phyloP scores from a whole-genome alignment of 768 basidiomycete species.

The Leccinum aurantiacum region DNA sequence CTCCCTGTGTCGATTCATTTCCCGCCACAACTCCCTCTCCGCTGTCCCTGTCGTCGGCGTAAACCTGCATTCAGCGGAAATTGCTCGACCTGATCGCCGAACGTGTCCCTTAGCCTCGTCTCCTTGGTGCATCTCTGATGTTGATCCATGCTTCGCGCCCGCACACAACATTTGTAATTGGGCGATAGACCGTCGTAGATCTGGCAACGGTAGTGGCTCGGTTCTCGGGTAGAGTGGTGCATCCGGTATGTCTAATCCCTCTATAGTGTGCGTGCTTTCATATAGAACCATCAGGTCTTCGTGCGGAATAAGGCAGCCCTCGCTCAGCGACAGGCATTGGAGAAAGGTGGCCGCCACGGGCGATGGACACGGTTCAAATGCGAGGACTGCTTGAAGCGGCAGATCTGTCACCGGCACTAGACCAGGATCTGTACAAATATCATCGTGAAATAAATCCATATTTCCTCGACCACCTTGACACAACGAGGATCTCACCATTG shows the following conservation, averaged over 20 bases:
- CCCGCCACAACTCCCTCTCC: slow-evolving; percentile 27
- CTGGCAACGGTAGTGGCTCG: slow-evolving; percentile 37
- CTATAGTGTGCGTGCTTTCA: slow-evolving; percentile 31
- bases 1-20: slow-evolving; percentile 39
- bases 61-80: slow-evolving; percentile 34
- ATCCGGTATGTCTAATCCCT: slow-evolving; percentile 34
- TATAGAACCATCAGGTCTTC: slow-evolving; percentile 48
- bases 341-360: slow-evolving; percentile 66
- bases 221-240: slow-evolving; percentile 34
- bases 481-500: slow-evolving; percentile 60
- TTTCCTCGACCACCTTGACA: slow-evolving; percentile 10
- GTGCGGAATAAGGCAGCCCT: slow-evolving; percentile 50
- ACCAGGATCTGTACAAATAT: slow-evolving; percentile 53
- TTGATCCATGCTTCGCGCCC: slow-evolving; percentile 33
- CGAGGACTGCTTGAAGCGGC: slow-evolving; percentile 70
- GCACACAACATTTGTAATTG: slow-evolving; percentile 57
- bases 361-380: slow-evolving; percentile 60
- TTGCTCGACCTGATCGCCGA: slow-evolving; percentile 32
- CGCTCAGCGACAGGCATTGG: slow-evolving; percentile 55
- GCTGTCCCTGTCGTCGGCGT: slow-evolving; percentile 11
- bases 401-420: slow-evolving; percentile 72
- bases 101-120: slow-evolving; percentile 31
- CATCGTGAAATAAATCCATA: slow-evolving; percentile 7
- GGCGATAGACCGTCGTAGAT: slow-evolving; percentile 67
- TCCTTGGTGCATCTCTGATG: slow-evolving; percentile 27